A percentile compares a stretch with the other conserved stretches of the same genome.
Evolutionary conservation across 2,329 filamentous ascomycete genomes (phyloP).

Genomic region (Saccharata proteae): DNA sequence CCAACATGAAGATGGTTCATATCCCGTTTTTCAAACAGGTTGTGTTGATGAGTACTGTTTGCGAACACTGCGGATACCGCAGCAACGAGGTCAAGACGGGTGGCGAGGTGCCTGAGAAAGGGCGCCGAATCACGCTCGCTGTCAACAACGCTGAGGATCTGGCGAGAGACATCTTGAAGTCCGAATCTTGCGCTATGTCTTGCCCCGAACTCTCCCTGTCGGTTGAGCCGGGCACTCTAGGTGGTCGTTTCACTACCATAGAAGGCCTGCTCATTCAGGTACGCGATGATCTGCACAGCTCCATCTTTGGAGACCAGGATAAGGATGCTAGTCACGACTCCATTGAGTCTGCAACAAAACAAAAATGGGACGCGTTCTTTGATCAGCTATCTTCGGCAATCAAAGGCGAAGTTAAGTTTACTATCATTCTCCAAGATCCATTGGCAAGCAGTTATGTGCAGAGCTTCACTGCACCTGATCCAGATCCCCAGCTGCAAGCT

Average conservation of each 20-base stretch:
- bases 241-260: conserved; percentile 91
- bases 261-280: conserved; percentile 90
- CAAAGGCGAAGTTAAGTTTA: conserved; percentile 67
- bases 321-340: conserved; percentile 57
- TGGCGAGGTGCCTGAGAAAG: conserved; percentile 76
- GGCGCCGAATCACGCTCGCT: conserved; percentile 67
- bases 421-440: conserved; percentile 73
- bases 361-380: conserved; percentile 75
- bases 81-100: conserved; percentile 98
- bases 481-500: conserved; percentile 69
- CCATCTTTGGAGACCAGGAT: conserved; percentile 59
- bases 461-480: conserved; percentile 64
- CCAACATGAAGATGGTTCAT: conserved; percentile 98
- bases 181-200: conserved; percentile 76
- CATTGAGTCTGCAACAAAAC: conserved; percentile 51
- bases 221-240: conserved; percentile 87
- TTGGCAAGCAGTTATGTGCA: conserved; percentile 91
- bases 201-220: conserved; percentile 79
- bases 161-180: conserved; percentile 88
- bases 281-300: conserved; percentile 72
- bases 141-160: conserved; percentile 63
- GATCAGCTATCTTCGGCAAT: conserved; percentile 63
- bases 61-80: conserved; percentile 82
- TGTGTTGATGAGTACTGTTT: conserved; percentile 87
- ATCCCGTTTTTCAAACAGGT: conserved; percentile 98